These are phyloP conservation scores for Calonectria henricotiae DNA, from an alignment of 2,329 filamentous ascomycete species.

Conservation along the genomic window DNA sequence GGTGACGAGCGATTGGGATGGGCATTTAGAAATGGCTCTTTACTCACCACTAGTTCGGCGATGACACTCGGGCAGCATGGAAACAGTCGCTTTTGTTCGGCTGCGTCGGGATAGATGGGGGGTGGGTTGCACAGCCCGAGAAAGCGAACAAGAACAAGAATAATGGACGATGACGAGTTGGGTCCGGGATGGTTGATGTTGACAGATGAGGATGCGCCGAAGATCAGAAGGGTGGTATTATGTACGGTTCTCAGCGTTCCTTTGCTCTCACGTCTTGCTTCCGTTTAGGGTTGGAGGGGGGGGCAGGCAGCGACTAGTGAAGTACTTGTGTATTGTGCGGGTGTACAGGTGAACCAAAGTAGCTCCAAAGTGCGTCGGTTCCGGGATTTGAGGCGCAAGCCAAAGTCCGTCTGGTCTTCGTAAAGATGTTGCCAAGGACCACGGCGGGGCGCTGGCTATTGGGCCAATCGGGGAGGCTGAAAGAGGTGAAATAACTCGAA, in stretches of 20 bases:
- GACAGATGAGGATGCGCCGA: too few species aligned
- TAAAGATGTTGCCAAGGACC: conserved; percentile 20
- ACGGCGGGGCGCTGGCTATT: conserved; percentile 28
- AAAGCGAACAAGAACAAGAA: conserved; percentile 27
- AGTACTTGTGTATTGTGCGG: conserved; percentile 12
- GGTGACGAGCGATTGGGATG: conserved; percentile 22
- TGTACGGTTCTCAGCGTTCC: too few species aligned
- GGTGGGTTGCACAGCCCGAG: conserved; percentile 43
- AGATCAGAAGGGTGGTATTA: too few species aligned
- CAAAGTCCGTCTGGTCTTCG: conserved; percentile 30
- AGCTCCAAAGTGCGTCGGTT: conserved; percentile 23
- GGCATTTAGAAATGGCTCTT: conserved; percentile 19
- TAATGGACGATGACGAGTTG: conserved; percentile 34
- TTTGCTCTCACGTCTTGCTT: too few species aligned
- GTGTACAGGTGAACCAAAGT: conserved; percentile 7
- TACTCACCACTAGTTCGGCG: conserved; percentile 48
- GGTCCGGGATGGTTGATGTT: conserved; percentile 17
- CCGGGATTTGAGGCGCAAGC: conserved; percentile 21
- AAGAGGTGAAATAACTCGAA: conserved; percentile 1
- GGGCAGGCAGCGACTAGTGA: conserved; percentile 12
- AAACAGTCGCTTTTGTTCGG: conserved; percentile 47
- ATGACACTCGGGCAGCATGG: conserved; percentile 48
- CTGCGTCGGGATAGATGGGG: conserved; percentile 36
- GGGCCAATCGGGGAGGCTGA: conserved; percentile 34
- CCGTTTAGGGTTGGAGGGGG: background rate